Percentiles rank a stretch among this genome's conserved stretches.
These are phyloP conservation scores for Marasmius fiardii DNA, from an alignment of 1,284 basidiomycete genomes.

Conservation along the genomic window DNA sequence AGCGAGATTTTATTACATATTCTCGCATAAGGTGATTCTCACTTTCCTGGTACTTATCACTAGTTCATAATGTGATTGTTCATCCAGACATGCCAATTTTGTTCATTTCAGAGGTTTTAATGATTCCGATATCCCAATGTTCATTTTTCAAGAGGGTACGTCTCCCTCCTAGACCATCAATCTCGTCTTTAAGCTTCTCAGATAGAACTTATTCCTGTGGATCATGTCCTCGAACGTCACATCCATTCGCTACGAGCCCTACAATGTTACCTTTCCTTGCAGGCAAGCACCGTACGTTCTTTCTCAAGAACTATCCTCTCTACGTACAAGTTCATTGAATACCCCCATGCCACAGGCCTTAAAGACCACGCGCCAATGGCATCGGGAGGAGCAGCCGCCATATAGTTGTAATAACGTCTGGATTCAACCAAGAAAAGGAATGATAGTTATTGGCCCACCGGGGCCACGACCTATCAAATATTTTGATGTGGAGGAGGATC, in stretches of 20 bases:
- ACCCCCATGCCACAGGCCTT: no score
- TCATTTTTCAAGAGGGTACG: background rate
- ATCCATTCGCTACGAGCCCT: background rate
- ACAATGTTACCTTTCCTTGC: background rate
- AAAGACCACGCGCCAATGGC: no score
- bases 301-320: no score
- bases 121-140: background rate
- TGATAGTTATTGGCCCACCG: no score
- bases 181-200: background rate
- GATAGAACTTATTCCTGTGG: background rate
- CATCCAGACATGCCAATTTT: background rate
- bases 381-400: no score
- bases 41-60: background rate
- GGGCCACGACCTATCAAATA: no score
- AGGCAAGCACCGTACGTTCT: slow-evolving; percentile 11
- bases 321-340: no score
- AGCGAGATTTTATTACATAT: background rate
- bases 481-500: no score
- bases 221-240: background rate
- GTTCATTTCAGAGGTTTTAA: background rate
- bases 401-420: no score
- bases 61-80: background rate
- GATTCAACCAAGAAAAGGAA: no score
- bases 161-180: background rate
- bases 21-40: background rate